Percentiles rank a stretch among this genome's conserved stretches.
These are phyloP conservation scores for Endothia cerciana DNA, from an alignment of 2,329 filamentous ascomycete genomes.

Conservation along the genomic window DNA sequence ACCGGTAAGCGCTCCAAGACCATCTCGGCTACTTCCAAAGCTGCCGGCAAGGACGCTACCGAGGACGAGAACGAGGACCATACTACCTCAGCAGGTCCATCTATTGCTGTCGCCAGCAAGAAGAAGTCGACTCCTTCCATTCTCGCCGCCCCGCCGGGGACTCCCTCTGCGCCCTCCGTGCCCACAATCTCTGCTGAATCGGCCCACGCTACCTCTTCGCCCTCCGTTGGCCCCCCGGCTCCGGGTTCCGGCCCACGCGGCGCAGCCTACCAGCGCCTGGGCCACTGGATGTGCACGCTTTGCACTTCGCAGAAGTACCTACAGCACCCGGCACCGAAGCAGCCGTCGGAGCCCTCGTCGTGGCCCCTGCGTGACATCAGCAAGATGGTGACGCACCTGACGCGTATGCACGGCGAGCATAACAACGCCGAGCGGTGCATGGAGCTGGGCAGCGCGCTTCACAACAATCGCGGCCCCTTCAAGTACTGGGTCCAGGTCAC, in stretches of 20 bases:
- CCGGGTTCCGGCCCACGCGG: constrained; percentile 28
- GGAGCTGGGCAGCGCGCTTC: constrained; percentile 48
- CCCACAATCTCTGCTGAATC: constrained; percentile 13
- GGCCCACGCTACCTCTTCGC: not conserved
- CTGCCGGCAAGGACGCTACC: not conserved
- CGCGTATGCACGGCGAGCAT: constrained; percentile 52
- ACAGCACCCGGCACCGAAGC: constrained; percentile 44
- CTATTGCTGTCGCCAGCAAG: not conserved
- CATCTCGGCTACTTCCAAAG: not conserved
- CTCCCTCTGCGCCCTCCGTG: constrained; percentile 7
- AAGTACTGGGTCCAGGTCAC: constrained; percentile 52
- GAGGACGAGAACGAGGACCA: not conserved
- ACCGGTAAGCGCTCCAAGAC: not conserved
- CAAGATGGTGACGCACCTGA: constrained; percentile 52
- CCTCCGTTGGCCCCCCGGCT: not conserved
- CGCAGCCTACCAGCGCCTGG: constrained; percentile 44
- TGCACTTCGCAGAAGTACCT: constrained; percentile 49
- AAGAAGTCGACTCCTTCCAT: not conserved
- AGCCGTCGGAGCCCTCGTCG: constrained; percentile 49
- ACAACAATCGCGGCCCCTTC: constrained; percentile 50
- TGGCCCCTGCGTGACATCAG: constrained; percentile 52
- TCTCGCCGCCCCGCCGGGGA: not conserved
- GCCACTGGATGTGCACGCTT: constrained; percentile 51
- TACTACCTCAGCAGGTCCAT: not conserved
- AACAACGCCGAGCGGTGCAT: constrained; percentile 44